Evolutionary conservation across 805 yeast species (phyloP).

Genomic region (Wickerhamomyces strasburgensis): DNA sequence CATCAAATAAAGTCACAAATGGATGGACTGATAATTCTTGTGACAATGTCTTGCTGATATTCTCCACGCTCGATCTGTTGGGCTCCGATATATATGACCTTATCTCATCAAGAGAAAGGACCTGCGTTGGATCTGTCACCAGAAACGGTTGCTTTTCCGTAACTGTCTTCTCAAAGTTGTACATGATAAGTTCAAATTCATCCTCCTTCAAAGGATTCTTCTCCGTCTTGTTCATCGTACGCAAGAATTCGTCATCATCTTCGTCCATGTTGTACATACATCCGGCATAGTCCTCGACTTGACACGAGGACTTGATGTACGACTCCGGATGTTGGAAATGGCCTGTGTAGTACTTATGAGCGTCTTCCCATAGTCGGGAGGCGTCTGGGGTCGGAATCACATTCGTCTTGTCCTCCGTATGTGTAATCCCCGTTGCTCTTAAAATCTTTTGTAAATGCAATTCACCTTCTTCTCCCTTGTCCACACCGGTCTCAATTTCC

Average conservation of each 20-base stretch:
- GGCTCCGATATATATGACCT: slow-evolving; percentile 43
- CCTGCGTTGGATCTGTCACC: slow-evolving; percentile 75
- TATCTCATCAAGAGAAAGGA: slow-evolving; percentile 66
- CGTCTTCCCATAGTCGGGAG: slow-evolving; percentile 75
- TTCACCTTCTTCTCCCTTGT: slow-evolving; percentile 95
- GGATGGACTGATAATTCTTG: slow-evolving; percentile 50
- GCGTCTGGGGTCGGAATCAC: slow-evolving; percentile 95
- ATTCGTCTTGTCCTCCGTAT: slow-evolving; percentile 33
- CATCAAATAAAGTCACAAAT: slow-evolving; percentile 54
- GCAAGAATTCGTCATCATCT: slow-evolving; percentile 66
- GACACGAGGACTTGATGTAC: slow-evolving; percentile 85
- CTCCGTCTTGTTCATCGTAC: slow-evolving; percentile 32
- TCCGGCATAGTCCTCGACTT: slow-evolving; percentile 93
- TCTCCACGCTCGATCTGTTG: slow-evolving; percentile 45
- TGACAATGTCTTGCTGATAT: slow-evolving; percentile 52
- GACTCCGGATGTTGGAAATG: slow-evolving; percentile 66
- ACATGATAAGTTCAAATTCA: slow-evolving; percentile 78
- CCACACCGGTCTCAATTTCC: slow-evolving; percentile 95
- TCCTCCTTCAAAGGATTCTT: slow-evolving; percentile 54
- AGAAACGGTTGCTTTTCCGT: slow-evolving; percentile 84
- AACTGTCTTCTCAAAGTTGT: slow-evolving; percentile 68
- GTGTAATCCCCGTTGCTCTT: slow-evolving; percentile 67
- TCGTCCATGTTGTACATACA: slow-evolving; percentile 89
- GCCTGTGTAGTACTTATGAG: slow-evolving; percentile 62
- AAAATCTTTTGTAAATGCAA: slow-evolving; percentile 91